Base-by-base conservation (phyloP, 805 yeast genomes). In the Teunomyces pallodes region DNA sequence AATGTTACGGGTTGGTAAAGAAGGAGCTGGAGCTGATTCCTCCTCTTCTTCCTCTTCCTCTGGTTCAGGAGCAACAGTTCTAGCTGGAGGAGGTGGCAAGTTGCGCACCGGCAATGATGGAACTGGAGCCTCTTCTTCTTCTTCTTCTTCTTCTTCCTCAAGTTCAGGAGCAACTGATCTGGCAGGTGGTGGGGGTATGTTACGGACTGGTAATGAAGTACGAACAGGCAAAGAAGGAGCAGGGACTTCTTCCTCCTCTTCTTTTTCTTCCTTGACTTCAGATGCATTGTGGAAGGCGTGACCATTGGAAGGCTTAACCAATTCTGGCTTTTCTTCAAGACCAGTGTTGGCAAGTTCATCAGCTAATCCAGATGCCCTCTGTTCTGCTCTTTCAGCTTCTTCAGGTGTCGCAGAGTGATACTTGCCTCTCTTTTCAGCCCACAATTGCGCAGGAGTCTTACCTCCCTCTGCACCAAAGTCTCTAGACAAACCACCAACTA, bases 351-450 rank as follows among this genome's bases (percentile, higher is more conserved):
- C 27, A 20, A 38, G 12, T 13, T 24, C 26, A 10, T 24, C 27
- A 20, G 41, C 8, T 29, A 38, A 38, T 7, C 17, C 27, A 17
- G 41, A 24, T 6, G 9, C 14, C 4, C 58, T 57, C 38, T 56
- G 55, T 20, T 55, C 60, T 4, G 46, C 50, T 10, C 47, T 45
- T 9, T 52, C 31, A 5, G 44, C 52, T 4, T 57, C 45, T 10
- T 58, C 56, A 28, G 65, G 57, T 9, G 62, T 28, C 42, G 72
- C 80, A 40, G 72, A 69, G 55, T 75, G 79, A 57, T 74, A 81
- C 62, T 83, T 77, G 42, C 90, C 96, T 61, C 85, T 82, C 70
- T 84, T 87, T 63, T 87, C 97, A 20, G 97, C 97, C 97, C 97
- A 90, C 27, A 88, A 59, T 70, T 90, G 97, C 27, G 97, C 97